Percentiles rank a stretch among this genome's conserved stretches.
Evolutionary conservation across 2,329 filamentous ascomycete species (phyloP).

Genomic region (Nakataea oryzae): DNA sequence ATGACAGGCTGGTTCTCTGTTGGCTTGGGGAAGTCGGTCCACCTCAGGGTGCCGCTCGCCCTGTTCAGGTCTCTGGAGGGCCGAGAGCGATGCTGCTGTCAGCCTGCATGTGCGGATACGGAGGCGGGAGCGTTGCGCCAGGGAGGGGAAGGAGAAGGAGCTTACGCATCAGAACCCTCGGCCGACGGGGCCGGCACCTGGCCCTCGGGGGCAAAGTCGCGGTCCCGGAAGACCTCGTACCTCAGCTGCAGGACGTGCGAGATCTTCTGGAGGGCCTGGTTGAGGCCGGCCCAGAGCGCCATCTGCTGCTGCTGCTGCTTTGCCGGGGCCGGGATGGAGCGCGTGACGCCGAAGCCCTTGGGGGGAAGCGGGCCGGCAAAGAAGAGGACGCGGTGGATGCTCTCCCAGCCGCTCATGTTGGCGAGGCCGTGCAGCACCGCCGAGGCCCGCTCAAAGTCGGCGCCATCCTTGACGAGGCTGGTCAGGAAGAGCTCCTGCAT

Average conservation of each 20-base stretch:
- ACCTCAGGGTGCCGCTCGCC: slow-evolving; percentile 38
- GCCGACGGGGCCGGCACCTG: slow-evolving; percentile 15
- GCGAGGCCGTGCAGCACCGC: slow-evolving; percentile 46
- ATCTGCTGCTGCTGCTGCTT: slow-evolving; percentile 8
- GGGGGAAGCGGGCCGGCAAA: slow-evolving; percentile 35
- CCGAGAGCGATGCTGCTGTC: not conserved
- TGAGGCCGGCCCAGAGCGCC: slow-evolving; percentile 39
- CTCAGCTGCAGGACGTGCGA: slow-evolving; percentile 46
- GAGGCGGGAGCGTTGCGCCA: not conserved
- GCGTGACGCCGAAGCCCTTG: slow-evolving; percentile 31
- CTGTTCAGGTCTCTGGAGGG: slow-evolving; percentile 22
- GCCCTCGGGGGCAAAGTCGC: slow-evolving; percentile 24
- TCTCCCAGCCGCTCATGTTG: slow-evolving; percentile 41
- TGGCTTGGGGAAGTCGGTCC: slow-evolving; percentile 52
- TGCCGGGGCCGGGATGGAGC: slow-evolving; percentile 11
- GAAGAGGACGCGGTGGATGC: slow-evolving; percentile 40
- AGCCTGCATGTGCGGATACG: not conserved
- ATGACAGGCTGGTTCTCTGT: slow-evolving; percentile 34
- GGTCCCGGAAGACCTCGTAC: slow-evolving; percentile 39
- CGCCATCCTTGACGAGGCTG: slow-evolving; percentile 36
- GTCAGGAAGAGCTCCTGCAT: slow-evolving; percentile 54
- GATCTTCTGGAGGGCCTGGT: slow-evolving; percentile 42
- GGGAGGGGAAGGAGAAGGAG: not conserved
- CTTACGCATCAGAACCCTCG: slow-evolving; percentile 2
- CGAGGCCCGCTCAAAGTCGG: slow-evolving; percentile 38